These are phyloP conservation scores for Thymus mandschuricus DNA, from an alignment of 257 asterid species.

Conservation along the genomic window DNA sequence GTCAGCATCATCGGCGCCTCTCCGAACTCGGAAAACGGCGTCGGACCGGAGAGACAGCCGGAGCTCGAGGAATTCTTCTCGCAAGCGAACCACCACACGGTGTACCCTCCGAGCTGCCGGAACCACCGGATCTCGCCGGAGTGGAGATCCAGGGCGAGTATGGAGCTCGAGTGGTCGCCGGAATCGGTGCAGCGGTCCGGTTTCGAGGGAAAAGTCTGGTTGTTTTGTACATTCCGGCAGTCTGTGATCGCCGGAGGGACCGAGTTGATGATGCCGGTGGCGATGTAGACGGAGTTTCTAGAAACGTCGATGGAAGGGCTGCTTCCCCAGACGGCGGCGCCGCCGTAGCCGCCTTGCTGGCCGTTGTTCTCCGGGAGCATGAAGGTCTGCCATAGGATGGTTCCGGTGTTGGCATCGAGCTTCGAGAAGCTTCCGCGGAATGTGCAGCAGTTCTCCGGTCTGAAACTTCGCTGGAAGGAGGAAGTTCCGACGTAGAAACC, in stretches of 20 bases:
- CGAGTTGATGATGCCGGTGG: conserved; percentile 48
- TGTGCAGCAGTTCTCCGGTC: conserved; percentile 48
- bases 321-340: conserved; percentile 66
- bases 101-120: conserved; percentile 2
- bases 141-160: background rate
- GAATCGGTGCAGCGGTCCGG: background rate
- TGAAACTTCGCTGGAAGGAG: conserved; percentile 38
- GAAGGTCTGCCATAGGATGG: conserved; percentile 48
- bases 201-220: background rate
- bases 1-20: conserved; percentile 8
- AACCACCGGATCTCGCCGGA: background rate
- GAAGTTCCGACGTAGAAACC: conserved; percentile 51
- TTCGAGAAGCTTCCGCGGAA: conserved; percentile 60
- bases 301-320: conserved; percentile 52
- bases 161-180: background rate
- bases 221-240: background rate
- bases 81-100: background rate
- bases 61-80: background rate
- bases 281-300: conserved; percentile 48
- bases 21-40: background rate
- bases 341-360: conserved; percentile 41
- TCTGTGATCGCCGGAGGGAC: background rate
- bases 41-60: background rate
- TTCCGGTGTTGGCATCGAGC: conserved; percentile 44
- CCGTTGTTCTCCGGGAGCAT: conserved; percentile 51